These are phyloP conservation scores for Apiotrichum gamsii DNA, from an alignment of 1,284 basidiomycete genomes.

Conservation along the genomic window DNA sequence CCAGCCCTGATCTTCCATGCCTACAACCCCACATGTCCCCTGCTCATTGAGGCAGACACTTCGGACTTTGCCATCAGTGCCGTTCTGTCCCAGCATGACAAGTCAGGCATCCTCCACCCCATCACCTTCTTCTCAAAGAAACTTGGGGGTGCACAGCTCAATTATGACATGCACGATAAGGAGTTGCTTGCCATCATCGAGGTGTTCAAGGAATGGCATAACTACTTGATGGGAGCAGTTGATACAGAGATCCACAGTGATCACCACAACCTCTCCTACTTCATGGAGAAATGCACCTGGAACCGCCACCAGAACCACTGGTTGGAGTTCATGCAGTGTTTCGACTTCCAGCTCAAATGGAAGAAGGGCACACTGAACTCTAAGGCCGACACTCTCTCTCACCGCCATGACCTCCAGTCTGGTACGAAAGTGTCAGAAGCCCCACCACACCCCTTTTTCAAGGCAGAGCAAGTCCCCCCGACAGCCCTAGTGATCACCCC, in stretches of 20 bases:
- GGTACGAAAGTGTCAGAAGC: no score
- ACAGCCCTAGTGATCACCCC: no score
- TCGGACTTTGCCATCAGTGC: slow-evolving; percentile 8
- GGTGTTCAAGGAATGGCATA: slow-evolving; percentile 47
- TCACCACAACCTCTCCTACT: slow-evolving; percentile 51
- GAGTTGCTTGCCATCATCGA: slow-evolving; percentile 51
- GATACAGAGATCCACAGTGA: slow-evolving; percentile 41
- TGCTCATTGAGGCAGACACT: slow-evolving; percentile 12
- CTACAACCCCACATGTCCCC: no score
- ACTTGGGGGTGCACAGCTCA: slow-evolving; percentile 40
- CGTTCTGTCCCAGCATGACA: slow-evolving; percentile 12
- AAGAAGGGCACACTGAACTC: not conserved
- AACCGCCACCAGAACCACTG: no score
- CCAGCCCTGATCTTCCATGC: not conserved
- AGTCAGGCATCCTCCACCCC: slow-evolving; percentile 38
- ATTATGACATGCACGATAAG: slow-evolving; percentile 52
- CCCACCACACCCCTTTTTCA: no score
- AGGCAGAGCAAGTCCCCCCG: no score
- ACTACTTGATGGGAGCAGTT: slow-evolving; percentile 45
- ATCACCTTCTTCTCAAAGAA: slow-evolving; percentile 43
- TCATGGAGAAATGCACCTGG: slow-evolving; percentile 42
- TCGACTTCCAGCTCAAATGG: slow-evolving; percentile 28
- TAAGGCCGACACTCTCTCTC: no score
- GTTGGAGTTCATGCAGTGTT: slow-evolving; percentile 50
- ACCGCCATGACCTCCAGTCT: no score